Evolutionary conservation across 768 basidiomycete genomes (phyloP), one percentile per base, ranked within the genome.

Genomic region (Serpula lacrymans): DNA sequence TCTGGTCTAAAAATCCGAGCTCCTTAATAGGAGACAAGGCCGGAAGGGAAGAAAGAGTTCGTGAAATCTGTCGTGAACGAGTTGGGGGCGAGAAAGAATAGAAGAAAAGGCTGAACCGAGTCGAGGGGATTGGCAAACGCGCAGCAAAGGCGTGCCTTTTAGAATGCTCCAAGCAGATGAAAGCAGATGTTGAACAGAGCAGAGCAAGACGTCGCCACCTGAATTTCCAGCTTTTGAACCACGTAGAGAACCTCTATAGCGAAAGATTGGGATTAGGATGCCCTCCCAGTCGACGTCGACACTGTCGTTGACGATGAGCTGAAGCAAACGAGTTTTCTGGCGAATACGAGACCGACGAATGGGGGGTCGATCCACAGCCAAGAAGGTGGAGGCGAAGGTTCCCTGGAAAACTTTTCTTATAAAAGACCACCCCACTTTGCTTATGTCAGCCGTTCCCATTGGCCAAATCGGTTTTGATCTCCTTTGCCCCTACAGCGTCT

Each of bases 81-180:
- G 48, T 40, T 55, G 47, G 53, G 42, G 52, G 42, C 32, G 36
- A 32, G 44, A 44, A 47, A 48, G 46, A 48, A 33, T 52, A 56
- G 54, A 55, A 56, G 59, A 62, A 59, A 59, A 58, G 46, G 45
- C 50, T 50, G 57, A 49, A 42, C 51, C 44, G 53, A 55, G 55
- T 49, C 49, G 52, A 47, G 42, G 49, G 49, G 51, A 52, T 58
- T 77, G 87, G 85, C 85, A 71, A 72, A 90, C 87, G 87, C 87
- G 74, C 87, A 88, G 73, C 83, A 74, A 89, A 90, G 87, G 87
- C 87, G 87, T 75, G 85, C 85, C 85, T 88, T 88, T 89, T 88
- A 58, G 53, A 50, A 50, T 55, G 62, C 53, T 62, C 60, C 57
- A 49, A 51, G 57, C 36, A 51, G 55, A 53, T 1, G 42, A 50